Base-by-base conservation (phyloP, 1,139 yeast species). In the Saccharomyces uvarum region DNA sequence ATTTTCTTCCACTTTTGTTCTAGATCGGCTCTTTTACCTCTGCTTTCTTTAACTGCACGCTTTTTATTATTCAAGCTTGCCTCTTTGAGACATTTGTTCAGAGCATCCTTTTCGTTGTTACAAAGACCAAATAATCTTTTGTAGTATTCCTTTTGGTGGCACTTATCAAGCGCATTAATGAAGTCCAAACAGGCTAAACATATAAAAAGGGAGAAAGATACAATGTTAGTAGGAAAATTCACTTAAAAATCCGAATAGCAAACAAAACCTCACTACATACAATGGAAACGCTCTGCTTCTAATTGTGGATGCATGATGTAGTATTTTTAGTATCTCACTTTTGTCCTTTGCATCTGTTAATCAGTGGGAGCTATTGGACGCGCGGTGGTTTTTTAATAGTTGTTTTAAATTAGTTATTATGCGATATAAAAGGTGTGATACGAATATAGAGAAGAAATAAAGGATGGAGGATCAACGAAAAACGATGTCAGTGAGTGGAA, bases 131-230 rank as follows among this genome's bases (percentile, higher is more conserved):
- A 75, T n/a, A 88, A 84, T 67, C 87, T 82, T 63, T 81, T 79
- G 59, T 87, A 64, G 62, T 84, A 86, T 56, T 84, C 87, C 58
- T 79, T 80, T 57, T 82, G 77, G 66, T 91, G 97, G 69, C 99
- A 93, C 67, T 88, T 86, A 67, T 91, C 97, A 13, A 93, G 78
- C 0, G 96, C 97, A 60, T 85, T 85, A 73, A 93, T 89, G 53
- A 90, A 78, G 59, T 84, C 86, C 52, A 81, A 84, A 70, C 99
- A 93, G 38, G 86, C 85, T 77, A 49, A 27, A 41, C 28, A 26
- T 32, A 29, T 49, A 7, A 13, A 13, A 9, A 3, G 28, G 8
- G 48, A 16, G 14, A 32, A 2, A 7, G 16, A 32, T 28, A 47
- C 28, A 21, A 19, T 42, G 52, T 50, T 50, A 58, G 60, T 57